These are phyloP conservation scores for Iris pallida DNA, from an alignment of 116 monocot genomes.

Conservation along the genomic window DNA sequence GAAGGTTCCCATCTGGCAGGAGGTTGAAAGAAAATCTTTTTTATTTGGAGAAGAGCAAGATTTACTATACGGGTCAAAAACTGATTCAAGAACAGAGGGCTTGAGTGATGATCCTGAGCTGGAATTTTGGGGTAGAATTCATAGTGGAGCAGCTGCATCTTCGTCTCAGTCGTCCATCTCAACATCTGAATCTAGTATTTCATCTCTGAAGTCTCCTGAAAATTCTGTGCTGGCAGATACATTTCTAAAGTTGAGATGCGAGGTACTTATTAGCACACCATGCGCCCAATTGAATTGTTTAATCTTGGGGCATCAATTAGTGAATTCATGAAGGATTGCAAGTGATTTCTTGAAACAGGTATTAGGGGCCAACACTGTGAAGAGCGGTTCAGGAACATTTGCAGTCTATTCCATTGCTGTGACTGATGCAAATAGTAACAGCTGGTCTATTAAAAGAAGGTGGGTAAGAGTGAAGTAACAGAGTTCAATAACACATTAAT, in stretches of 20 bases:
- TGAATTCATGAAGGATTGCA: not conserved
- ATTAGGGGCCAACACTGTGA: constrained; percentile 72
- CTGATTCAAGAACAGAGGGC: constrained; percentile 34
- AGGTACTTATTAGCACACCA: constrained; percentile 39
- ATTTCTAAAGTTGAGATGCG: constrained; percentile 88
- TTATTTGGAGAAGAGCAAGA: constrained; percentile 49
- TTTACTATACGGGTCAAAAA: constrained; percentile 33
- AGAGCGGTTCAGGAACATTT: constrained; percentile 78
- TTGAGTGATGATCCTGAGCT: constrained; percentile 45
- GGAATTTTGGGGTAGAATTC: constrained; percentile 44
- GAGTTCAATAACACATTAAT: not conserved
- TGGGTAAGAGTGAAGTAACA: constrained; percentile 3
- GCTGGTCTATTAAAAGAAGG: constrained; percentile 96
- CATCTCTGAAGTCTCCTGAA: constrained; percentile 39
- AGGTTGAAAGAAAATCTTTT: constrained; percentile 69
- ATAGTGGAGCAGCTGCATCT: constrained; percentile 57
- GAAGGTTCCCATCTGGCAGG: constrained; percentile 57
- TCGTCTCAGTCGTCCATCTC: constrained; percentile 53
- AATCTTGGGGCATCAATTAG: too few species aligned
- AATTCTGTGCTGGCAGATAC: constrained; percentile 65
- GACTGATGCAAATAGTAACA: constrained; percentile 71
- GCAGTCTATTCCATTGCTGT: constrained; percentile 76
- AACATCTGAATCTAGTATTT: constrained; percentile 35
- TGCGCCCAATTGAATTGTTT: too few species aligned
- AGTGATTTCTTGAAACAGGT: constrained; percentile 42